Conservation (phyloP, 2,329 filamentous ascomycete species). For the Paecilomyces formosus region DNA sequence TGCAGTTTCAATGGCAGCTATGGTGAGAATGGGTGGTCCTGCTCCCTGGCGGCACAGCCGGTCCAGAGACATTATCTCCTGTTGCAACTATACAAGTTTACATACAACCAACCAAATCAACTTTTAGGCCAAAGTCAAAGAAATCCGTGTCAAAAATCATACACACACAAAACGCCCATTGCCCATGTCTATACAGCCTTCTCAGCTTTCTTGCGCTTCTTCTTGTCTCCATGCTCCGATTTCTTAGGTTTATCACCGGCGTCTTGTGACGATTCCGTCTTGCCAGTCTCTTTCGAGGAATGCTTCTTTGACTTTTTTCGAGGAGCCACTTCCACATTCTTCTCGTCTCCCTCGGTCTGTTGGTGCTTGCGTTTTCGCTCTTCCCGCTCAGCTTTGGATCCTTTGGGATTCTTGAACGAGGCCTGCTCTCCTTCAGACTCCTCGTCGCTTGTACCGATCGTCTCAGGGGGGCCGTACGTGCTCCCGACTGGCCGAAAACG, state of each 20-base stretch:
- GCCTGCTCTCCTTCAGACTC: conserved; percentile 28
- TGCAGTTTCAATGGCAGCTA: too few relatives aligned
- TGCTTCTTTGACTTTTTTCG: conserved; percentile 36
- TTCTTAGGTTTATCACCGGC: conserved; percentile 19
- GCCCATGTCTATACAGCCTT: not conserved
- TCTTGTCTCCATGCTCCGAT: conserved; percentile 24
- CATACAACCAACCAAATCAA: not conserved
- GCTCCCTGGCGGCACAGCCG: not conserved
- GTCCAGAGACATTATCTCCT: not conserved
- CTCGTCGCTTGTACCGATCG: conserved; percentile 27
- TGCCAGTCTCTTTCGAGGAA: conserved; percentile 9
- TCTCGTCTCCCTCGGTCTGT: conserved; percentile 20
- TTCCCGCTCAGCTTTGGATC: conserved; percentile 17
- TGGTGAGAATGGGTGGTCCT: not conserved
- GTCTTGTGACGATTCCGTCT: conserved; percentile 16
- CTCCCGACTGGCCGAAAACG: conserved; percentile 38
- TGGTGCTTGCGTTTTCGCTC: conserved; percentile 32
- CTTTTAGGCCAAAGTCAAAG: not conserved
- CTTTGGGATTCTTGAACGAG: conserved; percentile 23
- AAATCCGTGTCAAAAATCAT: not conserved
- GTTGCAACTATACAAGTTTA: not conserved
- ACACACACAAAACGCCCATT: not conserved
- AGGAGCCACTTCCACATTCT: conserved; percentile 15
- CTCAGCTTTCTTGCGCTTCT: conserved; percentile 30
- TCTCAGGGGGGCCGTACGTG: conserved; percentile 21